Conservation (phyloP, 768 basidiomycete species). For the Psilocybe tampanensis region DNA sequence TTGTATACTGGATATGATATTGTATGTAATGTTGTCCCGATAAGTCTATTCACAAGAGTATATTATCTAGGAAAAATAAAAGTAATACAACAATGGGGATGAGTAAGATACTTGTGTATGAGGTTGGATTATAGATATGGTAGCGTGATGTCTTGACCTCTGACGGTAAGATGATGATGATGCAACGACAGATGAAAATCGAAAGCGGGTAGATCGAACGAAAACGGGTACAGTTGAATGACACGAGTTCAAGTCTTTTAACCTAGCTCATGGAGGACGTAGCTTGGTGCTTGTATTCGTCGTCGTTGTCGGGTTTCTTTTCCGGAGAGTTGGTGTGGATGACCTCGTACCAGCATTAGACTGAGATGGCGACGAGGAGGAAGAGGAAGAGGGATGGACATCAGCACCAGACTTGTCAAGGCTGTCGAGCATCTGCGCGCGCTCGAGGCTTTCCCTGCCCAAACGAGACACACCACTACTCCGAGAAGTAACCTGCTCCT, state of each 20-base stretch:
- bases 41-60: not conserved
- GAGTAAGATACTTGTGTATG: not conserved
- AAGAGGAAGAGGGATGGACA: not conserved
- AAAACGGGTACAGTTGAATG: not conserved
- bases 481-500: not conserved
- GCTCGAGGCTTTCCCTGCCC: constrained; percentile 8
- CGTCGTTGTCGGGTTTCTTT: not conserved
- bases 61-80: not conserved
- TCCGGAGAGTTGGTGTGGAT: not conserved
- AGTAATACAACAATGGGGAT: not conserved
- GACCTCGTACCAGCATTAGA: not conserved
- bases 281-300: not conserved
- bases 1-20: too few species aligned
- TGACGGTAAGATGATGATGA: too few species aligned
- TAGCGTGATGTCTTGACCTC: too few species aligned
- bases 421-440: constrained; percentile 28
- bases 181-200: too few species aligned
- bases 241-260: not conserved
- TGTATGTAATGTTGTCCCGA: not conserved
- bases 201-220: too few species aligned
- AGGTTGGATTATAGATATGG: not conserved
- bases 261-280: not conserved
- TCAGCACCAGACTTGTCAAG: constrained; percentile 22
- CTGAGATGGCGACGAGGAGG: not conserved
- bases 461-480: not conserved